Percentiles rank a stretch among this genome's conserved stretches.
These are phyloP conservation scores for Geranium rotundifolium DNA, from an alignment of 345 rosid genomes.

Conservation along the genomic window DNA sequence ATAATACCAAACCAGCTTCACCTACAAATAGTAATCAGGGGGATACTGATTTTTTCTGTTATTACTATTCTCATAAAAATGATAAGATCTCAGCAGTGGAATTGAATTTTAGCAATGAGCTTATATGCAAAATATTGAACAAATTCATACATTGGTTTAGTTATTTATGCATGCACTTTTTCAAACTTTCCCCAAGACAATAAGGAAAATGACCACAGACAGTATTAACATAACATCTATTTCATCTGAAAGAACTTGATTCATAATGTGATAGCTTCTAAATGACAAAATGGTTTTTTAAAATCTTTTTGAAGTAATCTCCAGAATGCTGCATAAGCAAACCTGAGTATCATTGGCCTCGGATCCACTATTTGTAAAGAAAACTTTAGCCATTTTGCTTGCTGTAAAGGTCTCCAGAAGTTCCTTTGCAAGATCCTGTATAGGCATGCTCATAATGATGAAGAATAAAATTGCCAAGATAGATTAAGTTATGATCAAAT, in stretches of 20 bases:
- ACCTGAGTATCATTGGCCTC: conserved; percentile 99
- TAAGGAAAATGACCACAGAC: too few relatives aligned
- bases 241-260: background rate
- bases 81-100: background rate
- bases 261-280: background rate
- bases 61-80: background rate
- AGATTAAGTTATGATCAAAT: background rate
- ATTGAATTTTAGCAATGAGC: background rate
- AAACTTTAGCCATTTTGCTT: conserved; percentile 72
- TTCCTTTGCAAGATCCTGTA: conserved; percentile 92
- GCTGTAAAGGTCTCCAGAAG: conserved; percentile 79
- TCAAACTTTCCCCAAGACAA: background rate
- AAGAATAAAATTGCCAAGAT: conserved; percentile 1
- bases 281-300: too few relatives aligned
- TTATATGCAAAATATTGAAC: background rate
- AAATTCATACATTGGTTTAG: too few relatives aligned
- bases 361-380: conserved; percentile 92
- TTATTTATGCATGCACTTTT: too few relatives aligned
- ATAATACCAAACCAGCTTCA: conserved; percentile 86
- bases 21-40: conserved; percentile 29
- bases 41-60: background rate
- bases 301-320: too few relatives aligned
- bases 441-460: background rate
- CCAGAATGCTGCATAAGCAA: background rate
- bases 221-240: too few relatives aligned